phyloP scores from a whole-genome alignment of 2,329 filamentous ascomycete species.

The Apiospora saccharicola region DNA sequence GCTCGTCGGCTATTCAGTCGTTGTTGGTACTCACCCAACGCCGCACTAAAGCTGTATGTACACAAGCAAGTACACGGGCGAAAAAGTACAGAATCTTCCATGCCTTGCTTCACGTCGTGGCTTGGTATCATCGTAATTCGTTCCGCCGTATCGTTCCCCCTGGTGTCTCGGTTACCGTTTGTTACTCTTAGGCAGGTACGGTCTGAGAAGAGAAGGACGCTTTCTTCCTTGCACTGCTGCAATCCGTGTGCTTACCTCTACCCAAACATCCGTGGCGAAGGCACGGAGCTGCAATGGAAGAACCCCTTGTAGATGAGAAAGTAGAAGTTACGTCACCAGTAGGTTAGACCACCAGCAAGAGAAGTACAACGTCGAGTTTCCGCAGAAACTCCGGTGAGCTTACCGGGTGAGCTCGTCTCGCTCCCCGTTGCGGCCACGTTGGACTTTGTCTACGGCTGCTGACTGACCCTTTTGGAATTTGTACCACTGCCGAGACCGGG shows the following conservation, averaged over 20 bases:
- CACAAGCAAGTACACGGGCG: background rate
- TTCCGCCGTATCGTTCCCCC: background rate
- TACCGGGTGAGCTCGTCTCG: background rate
- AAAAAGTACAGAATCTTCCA: background rate
- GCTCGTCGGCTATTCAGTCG: background rate
- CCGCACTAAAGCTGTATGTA: background rate
- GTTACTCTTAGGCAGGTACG: constrained; percentile 15
- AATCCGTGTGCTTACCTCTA: background rate
- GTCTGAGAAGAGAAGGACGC: background rate
- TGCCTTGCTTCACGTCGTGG: constrained; percentile 14
- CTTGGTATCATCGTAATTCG: background rate
- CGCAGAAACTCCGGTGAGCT: background rate
- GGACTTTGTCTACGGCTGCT: background rate
- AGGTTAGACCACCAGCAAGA: background rate
- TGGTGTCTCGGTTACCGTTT: constrained; percentile 6
- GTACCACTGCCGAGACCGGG: background rate
- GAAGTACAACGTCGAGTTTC: background rate
- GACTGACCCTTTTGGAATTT: background rate
- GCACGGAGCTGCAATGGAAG: background rate
- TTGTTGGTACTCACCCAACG: constrained; percentile 4
- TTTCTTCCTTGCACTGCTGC: background rate
- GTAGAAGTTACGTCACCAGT: background rate
- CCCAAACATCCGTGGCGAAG: background rate
- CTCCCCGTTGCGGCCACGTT: background rate
- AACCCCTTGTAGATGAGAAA: background rate